These are phyloP conservation scores for Trypanosoma vivax DNA, from an alignment of 208 protist genomes.

Conservation along the genomic window DNA sequence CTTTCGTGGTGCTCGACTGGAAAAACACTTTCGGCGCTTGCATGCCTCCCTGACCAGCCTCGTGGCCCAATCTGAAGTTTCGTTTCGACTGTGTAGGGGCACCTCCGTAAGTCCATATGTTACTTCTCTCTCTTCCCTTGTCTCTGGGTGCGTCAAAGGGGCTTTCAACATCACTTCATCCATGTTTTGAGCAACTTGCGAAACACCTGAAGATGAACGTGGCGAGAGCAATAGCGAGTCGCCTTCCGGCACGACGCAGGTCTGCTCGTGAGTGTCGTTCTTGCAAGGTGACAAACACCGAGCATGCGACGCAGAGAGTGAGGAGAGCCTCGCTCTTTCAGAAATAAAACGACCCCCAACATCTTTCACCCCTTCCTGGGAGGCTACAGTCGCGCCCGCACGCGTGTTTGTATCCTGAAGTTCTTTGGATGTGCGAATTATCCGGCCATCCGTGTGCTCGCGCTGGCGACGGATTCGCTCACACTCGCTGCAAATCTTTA, in stretches of 20 bases:
- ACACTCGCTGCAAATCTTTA: conserved; percentile 31
- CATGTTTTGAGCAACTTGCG: background rate
- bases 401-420: background rate
- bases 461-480: conserved; percentile 16
- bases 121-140: conserved; percentile 8
- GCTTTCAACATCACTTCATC: background rate
- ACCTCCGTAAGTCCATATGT: conserved; percentile 11
- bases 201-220: background rate
- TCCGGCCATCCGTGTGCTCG: background rate
- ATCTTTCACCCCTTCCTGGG: too few relatives aligned
- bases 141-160: conserved; percentile 14
- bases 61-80: conserved; percentile 3
- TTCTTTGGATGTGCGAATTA: background rate
- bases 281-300: too few relatives aligned
- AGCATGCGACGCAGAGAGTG: too few relatives aligned
- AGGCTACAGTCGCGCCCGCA: too few relatives aligned
- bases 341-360: too few relatives aligned
- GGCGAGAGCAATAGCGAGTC: too few relatives aligned
- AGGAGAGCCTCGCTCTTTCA: too few relatives aligned
- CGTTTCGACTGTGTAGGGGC: conserved; percentile 16
- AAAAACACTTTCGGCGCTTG: background rate
- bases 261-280: too few relatives aligned
- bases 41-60: conserved; percentile 3
- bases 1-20: background rate
- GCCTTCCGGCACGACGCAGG: too few relatives aligned